A percentile compares a stretch with the other conserved stretches of the same genome.
Conservation (phyloP, 257 asterid species). For the Plantago elongata region DNA sequence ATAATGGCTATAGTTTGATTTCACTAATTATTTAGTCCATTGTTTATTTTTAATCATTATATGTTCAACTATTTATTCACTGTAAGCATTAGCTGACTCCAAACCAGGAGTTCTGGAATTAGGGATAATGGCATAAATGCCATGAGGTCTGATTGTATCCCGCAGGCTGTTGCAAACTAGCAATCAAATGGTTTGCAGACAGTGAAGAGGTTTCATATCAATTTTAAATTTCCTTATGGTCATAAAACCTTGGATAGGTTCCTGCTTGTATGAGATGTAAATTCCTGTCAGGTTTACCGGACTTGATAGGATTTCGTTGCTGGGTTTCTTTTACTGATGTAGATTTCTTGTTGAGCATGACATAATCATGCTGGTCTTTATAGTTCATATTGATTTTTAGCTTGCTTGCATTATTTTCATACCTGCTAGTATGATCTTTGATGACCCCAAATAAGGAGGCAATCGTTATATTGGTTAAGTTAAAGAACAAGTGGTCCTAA, state of each 20-base stretch:
- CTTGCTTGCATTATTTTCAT: constrained; percentile 1
- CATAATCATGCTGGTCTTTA: neutral
- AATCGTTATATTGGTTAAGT: neutral
- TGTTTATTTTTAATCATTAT: neutral
- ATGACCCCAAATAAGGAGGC: constrained; percentile 2
- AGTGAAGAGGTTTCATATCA: neutral
- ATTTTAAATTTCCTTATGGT: neutral
- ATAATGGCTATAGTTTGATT: neutral
- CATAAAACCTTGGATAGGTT: neutral
- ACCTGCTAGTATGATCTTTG: constrained; percentile 8
- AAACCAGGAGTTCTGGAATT: neutral
- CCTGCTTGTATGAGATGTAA: neutral
- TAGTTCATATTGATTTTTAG: neutral
- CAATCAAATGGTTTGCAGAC: neutral
- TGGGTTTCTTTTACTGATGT: neutral
- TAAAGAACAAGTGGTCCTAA: constrained; percentile 8
- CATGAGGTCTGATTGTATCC: neutral
- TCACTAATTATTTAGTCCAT: neutral
- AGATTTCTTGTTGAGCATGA: neutral
- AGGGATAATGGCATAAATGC: neutral
- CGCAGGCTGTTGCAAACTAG: neutral
- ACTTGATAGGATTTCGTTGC: neutral
- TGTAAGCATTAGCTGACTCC: neutral
- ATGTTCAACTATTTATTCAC: neutral
- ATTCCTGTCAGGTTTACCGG: constrained; percentile 6